These are phyloP conservation scores for Spergularia azorica DNA, from an alignment of 179 eudicot genomes.

Conservation along the genomic window DNA sequence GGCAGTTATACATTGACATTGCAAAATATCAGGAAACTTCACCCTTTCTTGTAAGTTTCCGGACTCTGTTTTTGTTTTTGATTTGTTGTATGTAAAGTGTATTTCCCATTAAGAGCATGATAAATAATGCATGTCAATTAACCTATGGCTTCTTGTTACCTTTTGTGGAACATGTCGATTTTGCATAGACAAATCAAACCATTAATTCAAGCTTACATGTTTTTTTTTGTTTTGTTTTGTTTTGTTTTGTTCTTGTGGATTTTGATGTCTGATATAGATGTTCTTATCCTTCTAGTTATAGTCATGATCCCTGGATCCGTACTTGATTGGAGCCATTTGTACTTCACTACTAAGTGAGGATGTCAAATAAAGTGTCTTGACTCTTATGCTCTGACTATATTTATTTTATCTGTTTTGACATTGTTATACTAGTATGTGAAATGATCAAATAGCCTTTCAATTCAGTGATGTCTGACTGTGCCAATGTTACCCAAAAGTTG, in stretches of 20 bases:
- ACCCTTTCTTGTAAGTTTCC: slow-evolving; percentile 58
- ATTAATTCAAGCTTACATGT: not conserved
- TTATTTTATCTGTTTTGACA: too few relatives aligned
- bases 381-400: too few relatives aligned
- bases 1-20: slow-evolving; percentile 86
- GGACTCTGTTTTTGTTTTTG: not conserved
- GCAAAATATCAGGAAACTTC: slow-evolving; percentile 68
- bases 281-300: not conserved
- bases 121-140: slow-evolving; percentile 1
- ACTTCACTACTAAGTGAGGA: too few relatives aligned
- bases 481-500: too few relatives aligned
- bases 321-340: too few relatives aligned
- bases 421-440: too few relatives aligned
- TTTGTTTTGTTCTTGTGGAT: too few relatives aligned
- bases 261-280: not conserved
- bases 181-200: slow-evolving; percentile 5
- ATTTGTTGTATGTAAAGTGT: not conserved
- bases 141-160: not conserved
- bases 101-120: not conserved
- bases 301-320: not conserved
- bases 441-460: too few relatives aligned
- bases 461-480: too few relatives aligned
- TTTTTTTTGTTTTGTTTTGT: too few relatives aligned
- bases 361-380: too few relatives aligned
- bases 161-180: not conserved